Percentiles rank a stretch among this genome's conserved stretches.
phyloP scores from a whole-genome alignment of 2,329 filamentous ascomycete species.

The Rutstroemia sydowiana region DNA sequence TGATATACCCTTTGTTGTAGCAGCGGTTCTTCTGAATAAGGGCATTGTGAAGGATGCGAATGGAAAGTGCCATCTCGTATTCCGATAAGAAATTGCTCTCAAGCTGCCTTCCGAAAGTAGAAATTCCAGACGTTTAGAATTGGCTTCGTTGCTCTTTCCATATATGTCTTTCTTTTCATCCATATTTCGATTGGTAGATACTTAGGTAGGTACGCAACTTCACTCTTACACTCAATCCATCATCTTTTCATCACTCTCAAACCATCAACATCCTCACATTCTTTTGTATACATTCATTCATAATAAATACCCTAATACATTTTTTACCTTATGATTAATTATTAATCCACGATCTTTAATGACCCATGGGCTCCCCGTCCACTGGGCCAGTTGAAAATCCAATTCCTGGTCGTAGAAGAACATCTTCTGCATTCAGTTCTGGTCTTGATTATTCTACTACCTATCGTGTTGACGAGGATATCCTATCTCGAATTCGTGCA shows the following conservation, averaged over 20 bases:
- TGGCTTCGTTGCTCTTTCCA: background rate
- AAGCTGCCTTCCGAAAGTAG: too few relatives aligned
- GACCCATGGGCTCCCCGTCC: conserved; percentile 17
- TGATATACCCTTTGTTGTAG: too few relatives aligned
- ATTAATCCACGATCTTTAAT: conserved; percentile 1
- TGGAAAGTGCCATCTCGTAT: too few relatives aligned
- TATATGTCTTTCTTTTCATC: background rate
- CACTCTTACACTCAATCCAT: background rate
- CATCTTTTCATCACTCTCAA: background rate
- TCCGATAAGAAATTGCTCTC: too few relatives aligned
- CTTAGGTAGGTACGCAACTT: too few relatives aligned
- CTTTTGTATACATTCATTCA: conserved; percentile 10
- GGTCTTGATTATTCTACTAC: conserved; percentile 20
- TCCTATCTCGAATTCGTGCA: conserved; percentile 24
- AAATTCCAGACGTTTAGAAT: too few relatives aligned
- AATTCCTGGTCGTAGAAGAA: conserved; percentile 13
- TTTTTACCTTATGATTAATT: conserved; percentile 4
- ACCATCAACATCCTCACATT: conserved; percentile 6
- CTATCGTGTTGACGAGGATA: conserved; percentile 24
- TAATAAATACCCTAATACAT: conserved; percentile 4
- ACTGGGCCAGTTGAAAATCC: conserved; percentile 13
- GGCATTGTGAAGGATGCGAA: too few relatives aligned
- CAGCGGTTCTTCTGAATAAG: too few relatives aligned
- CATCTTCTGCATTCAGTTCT: conserved; percentile 17
- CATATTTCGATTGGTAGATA: too few relatives aligned